phyloP scores from a whole-genome alignment of 805 yeast genomes.

The Nadsonia fulvescens region DNA sequence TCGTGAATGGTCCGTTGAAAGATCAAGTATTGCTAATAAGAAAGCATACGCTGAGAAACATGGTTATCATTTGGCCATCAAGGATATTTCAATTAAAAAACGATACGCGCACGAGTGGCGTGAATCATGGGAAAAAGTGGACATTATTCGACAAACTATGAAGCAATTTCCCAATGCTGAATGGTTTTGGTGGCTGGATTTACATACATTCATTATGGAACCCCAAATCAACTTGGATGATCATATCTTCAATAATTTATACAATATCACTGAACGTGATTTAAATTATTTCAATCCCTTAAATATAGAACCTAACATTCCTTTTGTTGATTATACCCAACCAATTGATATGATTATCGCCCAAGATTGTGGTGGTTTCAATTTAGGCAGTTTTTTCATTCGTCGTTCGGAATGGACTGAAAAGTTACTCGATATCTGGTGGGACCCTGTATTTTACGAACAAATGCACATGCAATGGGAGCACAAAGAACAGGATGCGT shows the following conservation, averaged over 20 bases:
- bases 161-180: conserved; percentile 86
- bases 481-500: conserved; percentile 90
- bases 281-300: conserved; percentile 64
- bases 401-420: conserved; percentile 77
- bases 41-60: conserved; percentile 74
- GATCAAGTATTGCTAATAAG: conserved; percentile 77
- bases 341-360: conserved; percentile 69
- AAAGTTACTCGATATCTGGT: conserved; percentile 72
- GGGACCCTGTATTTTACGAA: conserved; percentile 96
- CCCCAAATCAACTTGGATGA: conserved; percentile 71
- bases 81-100: conserved; percentile 75
- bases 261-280: conserved; percentile 52
- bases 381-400: conserved; percentile 74
- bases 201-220: conserved; percentile 92
- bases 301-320: conserved; percentile 41
- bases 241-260: conserved; percentile 53
- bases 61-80: conserved; percentile 75
- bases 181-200: conserved; percentile 99
- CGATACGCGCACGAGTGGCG: conserved; percentile 94
- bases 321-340: conserved; percentile 52
- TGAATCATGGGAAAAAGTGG: conserved; percentile 96
- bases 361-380: conserved; percentile 96
- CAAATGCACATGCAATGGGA: conserved; percentile 98
- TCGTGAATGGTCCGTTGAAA: conserved; percentile 92
- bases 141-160: conserved; percentile 80